Percentiles rank a stretch among this genome's conserved stretches.
phyloP scores from a whole-genome alignment of 1,139 yeast species.

The Zygosaccharomyces sapae region DNA sequence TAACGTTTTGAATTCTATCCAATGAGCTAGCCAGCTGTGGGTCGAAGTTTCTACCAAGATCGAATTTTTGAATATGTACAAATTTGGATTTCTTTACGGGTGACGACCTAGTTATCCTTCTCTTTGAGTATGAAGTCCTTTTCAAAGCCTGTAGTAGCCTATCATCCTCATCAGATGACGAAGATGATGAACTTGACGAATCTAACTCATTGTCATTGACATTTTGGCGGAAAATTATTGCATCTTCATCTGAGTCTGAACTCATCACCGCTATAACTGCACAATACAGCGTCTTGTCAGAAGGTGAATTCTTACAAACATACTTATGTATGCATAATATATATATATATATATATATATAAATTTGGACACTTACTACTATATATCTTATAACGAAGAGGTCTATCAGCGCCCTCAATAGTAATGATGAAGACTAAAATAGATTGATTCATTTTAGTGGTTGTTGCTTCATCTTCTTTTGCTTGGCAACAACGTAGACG shows the following conservation, averaged over 20 bases:
- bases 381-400: background rate
- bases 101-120: background rate
- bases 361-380: background rate
- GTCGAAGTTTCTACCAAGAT: conserved; percentile 18
- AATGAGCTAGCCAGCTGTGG: conserved; percentile 11
- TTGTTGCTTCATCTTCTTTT: conserved; percentile 48
- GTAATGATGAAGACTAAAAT: background rate
- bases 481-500: conserved; percentile 92
- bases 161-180: background rate
- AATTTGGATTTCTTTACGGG: background rate
- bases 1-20: conserved; percentile 9
- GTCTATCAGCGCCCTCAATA: conserved; percentile 5
- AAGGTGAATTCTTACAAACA: too few species aligned
- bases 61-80: conserved; percentile 13
- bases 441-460: conserved; percentile 6
- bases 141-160: background rate
- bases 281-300: too few species aligned
- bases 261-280: background rate
- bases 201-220: background rate
- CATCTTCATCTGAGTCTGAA: background rate
- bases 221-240: background rate
- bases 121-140: background rate
- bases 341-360: too few species aligned
- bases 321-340: too few species aligned
- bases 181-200: background rate